A percentile compares a stretch with the other conserved stretches of the same genome.
These are phyloP conservation scores for Lophiostoma macrostomum DNA, from an alignment of 495 filamentous ascomycete species.

Conservation along the genomic window DNA sequence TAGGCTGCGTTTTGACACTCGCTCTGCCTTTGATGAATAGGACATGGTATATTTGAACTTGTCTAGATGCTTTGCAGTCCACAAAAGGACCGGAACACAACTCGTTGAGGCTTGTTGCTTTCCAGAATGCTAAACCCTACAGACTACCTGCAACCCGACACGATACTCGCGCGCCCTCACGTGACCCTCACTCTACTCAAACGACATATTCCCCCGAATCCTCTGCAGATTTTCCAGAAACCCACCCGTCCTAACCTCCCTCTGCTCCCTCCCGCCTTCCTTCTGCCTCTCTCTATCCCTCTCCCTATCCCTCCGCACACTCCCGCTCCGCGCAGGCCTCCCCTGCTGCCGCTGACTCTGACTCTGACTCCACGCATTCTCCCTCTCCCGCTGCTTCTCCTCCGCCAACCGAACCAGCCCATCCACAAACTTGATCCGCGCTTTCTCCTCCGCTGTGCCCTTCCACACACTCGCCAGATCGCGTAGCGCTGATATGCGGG, in stretches of 20 bases:
- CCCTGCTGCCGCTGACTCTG: too few relatives aligned
- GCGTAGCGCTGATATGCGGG: too few relatives aligned
- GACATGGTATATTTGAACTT: too few relatives aligned
- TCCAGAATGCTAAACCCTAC: too few relatives aligned
- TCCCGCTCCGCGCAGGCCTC: slow-evolving; percentile 14
- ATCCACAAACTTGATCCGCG: slow-evolving; percentile 76
- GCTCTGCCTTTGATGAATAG: too few relatives aligned
- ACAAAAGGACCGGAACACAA: too few relatives aligned
- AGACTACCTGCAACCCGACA: too few relatives aligned
- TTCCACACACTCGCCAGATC: slow-evolving; percentile 78
- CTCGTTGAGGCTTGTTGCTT: too few relatives aligned
- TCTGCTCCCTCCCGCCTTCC: too few relatives aligned
- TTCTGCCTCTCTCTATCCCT: slow-evolving; percentile 3
- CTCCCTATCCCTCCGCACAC: background rate
- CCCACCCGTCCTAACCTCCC: slow-evolving; percentile 9
- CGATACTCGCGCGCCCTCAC: too few relatives aligned
- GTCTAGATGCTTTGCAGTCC: too few relatives aligned
- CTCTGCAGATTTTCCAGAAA: slow-evolving; percentile 30
- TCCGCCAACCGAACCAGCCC: slow-evolving; percentile 61
- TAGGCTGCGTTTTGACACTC: too few relatives aligned
- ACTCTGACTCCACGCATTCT: slow-evolving; percentile 15
- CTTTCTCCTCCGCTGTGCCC: slow-evolving; percentile 89
- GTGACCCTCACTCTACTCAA: background rate
- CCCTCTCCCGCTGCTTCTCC: slow-evolving; percentile 35
- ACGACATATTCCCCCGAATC: slow-evolving; percentile 22